Base-by-base conservation (phyloP, 208 protist genomes). In the Crithidia mellificae region DNA sequence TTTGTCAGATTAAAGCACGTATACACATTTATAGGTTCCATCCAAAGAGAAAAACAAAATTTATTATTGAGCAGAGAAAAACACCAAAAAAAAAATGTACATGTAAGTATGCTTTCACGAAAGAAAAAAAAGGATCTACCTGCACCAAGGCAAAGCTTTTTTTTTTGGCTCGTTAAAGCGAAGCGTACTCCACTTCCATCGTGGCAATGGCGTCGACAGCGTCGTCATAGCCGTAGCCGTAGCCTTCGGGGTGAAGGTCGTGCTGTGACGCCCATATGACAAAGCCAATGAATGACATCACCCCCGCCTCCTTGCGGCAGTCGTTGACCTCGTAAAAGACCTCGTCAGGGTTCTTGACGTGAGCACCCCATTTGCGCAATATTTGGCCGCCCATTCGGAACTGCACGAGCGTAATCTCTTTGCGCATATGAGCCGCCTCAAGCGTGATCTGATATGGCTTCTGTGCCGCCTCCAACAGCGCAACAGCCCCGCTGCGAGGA, bases 241-340 rank as follows among this genome's bases (percentile, higher is more conserved):
- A 84, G 44, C 80, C 80, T 25, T 74, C 80, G 1, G 84, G 84
- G 2, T 58, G 68, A 25, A 90, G 68, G 38, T 78, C 72, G 52
- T 74, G 77, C 62, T 80, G 46, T 9, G 80, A 84, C 1, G 84
- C 84, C 80, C 80, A 90, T 17, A 79, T 79, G 46, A 72, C 77
- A 61, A 90, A 90, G 3, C 36, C 74, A 9, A 74, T 73, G 69
- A 90, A 90, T 44, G 77, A 65, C 68, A 90, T 74, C 12, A 24
- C 50, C 5, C 59, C 73, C 20, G 54, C 46, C 36, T 70, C 63
- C 6, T 53, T 41, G 62, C 72, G 76, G 20, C 66, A 64, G 24
- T 38, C 63, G 53, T 72, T 69, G 64, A 84, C 39, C 20, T 39
- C n/a, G 20, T 62, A 34, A 39, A 83, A 87, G 24, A 74, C 67